Conservation (phyloP, 2,329 filamentous ascomycete genomes). For the Rhynchosporium secalis region DNA sequence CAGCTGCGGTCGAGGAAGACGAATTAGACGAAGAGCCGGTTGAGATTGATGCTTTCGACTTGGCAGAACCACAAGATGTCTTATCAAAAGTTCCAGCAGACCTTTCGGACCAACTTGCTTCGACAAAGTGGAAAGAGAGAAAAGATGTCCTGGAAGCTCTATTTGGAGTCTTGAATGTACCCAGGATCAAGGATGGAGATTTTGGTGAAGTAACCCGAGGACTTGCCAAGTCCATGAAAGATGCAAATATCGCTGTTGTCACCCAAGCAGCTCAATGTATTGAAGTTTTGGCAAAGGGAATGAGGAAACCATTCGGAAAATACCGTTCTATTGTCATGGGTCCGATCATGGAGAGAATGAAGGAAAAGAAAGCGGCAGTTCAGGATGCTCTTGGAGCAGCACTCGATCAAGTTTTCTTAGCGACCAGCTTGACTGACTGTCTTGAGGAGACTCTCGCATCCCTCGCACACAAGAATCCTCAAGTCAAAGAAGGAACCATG, state of each 20-base stretch:
- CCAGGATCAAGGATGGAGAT: conserved; percentile 86
- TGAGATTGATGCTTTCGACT: conserved; percentile 78
- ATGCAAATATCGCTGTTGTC: conserved; percentile 94
- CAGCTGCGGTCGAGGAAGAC: conserved; percentile 56
- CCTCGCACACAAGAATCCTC: conserved; percentile 91
- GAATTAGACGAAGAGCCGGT: conserved; percentile 57
- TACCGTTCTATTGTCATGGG: conserved; percentile 79
- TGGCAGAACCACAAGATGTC: conserved; percentile 86
- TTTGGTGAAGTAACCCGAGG: conserved; percentile 82
- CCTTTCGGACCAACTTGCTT: conserved; percentile 80
- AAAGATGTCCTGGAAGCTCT: conserved; percentile 91
- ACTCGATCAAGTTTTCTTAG: conserved; percentile 67
- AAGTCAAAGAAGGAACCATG: conserved; percentile 93
- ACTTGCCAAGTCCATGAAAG: conserved; percentile 97
- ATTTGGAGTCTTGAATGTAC: conserved; percentile 74
- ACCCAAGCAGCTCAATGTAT: conserved; percentile 92
- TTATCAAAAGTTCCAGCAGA: conserved; percentile 77
- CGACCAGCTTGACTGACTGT: conserved; percentile 77
- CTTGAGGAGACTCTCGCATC: conserved; percentile 88
- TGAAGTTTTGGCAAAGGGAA: conserved; percentile 81
- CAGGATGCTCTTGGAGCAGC: conserved; percentile 85
- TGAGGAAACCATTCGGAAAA: conserved; percentile 76
- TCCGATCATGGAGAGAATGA: conserved; percentile 91
- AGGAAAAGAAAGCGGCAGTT: conserved; percentile 93
- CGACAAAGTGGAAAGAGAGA: conserved; percentile 96